Conservation (phyloP, 768 basidiomycete genomes). For the Lenzites betulinus region DNA sequence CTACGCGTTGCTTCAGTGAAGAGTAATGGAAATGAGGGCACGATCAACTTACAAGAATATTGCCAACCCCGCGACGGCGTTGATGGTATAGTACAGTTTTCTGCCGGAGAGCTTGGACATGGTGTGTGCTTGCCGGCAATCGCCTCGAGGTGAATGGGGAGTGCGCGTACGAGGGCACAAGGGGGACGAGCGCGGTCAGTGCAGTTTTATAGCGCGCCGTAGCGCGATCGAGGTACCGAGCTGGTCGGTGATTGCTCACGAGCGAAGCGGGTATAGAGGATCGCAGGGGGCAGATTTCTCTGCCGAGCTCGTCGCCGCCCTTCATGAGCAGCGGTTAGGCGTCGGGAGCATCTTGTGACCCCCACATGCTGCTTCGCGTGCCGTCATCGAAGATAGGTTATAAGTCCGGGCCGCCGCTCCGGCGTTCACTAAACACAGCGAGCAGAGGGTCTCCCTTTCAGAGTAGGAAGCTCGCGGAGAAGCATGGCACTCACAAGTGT, state of each 20-base stretch:
- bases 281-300: slow-evolving; percentile 8
- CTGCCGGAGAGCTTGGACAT: slow-evolving; percentile 24
- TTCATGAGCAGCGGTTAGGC: neutral
- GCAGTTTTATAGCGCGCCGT: slow-evolving; percentile 7
- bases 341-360: slow-evolving; percentile 15
- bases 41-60: slow-evolving; percentile 35
- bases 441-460: slow-evolving; percentile 6
- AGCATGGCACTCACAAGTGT: slow-evolving; percentile 9
- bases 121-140: neutral
- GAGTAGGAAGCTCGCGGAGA: slow-evolving; percentile 1
- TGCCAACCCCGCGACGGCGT: slow-evolving; percentile 34
- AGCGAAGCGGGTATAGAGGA: slow-evolving; percentile 6
- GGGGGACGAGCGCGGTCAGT: neutral
- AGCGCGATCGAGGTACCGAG: neutral
- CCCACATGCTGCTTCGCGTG: slow-evolving; percentile 4
- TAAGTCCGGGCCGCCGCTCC: slow-evolving; percentile 11
- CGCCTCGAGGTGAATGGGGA: neutral
- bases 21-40: neutral
- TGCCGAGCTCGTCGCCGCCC: slow-evolving; percentile 19
- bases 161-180: slow-evolving; percentile 1
- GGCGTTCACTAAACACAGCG: neutral
- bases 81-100: slow-evolving; percentile 34
- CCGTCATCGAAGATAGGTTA: slow-evolving; percentile 9
- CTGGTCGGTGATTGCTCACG: slow-evolving; percentile 2
- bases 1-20: slow-evolving; percentile 27